Evolutionary conservation across 805 yeast species (phyloP), one percentile per base, ranked within the genome.

Genomic region (Candida ovalis): DNA sequence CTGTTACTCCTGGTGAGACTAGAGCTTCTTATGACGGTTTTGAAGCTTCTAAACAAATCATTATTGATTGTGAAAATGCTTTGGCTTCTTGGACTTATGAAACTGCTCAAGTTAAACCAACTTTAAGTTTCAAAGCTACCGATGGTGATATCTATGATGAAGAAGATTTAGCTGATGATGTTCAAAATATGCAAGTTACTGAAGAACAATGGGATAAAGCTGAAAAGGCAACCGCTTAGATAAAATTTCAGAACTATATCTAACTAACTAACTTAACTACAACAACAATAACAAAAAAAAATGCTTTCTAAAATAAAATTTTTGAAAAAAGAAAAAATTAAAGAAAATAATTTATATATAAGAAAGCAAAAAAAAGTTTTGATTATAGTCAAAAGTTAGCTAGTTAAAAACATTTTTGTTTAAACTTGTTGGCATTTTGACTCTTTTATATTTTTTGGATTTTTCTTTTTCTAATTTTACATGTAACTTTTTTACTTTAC

Each of bases 1-100:
- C 98, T 55, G 97, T 94, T 57, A 92, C 97, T 59, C 99, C 99
- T 55, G 99, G 99, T 77, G 98, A 92, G 79, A 85, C 96, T 57
- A 89, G 98, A 78, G 92, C 96, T 43, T 92, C 96, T 52, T 92
- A 94, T 73, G 98, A 94, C 67, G 98, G 98, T 59, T 92, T 90
- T 71, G 97, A 92, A 70, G 96, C 97, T 51, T 87, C 97, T 54
- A 91, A 90, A 79, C 98, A 94, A 78, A 89, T 94, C 75, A 90
- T 94, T 66, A 86, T 90, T 68, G 98, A 92, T 71, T 94, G 96
- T 59, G 99, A 92, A 78, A 85, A 84, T 60, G 96, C 97, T 54
- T 80, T 92, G 64, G 96, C 95, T 54, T 80, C 89, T 53, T 92
- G 99, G 99, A 94, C 98, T 60, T 79, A 91, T 64, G 98, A 94